Conservation (phyloP, 2,329 filamentous ascomycete species). For the Ophiostoma fasciatum region DNA sequence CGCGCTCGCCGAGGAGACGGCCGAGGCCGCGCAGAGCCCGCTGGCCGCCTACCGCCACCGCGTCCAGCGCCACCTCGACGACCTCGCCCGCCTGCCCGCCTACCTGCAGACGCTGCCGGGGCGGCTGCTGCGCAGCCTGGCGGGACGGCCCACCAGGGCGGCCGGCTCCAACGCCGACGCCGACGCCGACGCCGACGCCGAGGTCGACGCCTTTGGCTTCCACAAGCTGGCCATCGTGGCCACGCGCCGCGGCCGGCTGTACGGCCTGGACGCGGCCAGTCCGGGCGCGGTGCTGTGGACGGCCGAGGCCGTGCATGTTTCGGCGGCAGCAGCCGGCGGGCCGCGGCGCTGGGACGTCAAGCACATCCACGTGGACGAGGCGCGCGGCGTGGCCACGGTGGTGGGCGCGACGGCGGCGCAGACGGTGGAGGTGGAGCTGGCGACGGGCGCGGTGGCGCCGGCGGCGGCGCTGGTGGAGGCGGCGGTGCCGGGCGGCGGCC, state of each 20-base stretch:
- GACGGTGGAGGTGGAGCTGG: slow-evolving; percentile 38
- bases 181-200: slow-evolving; percentile 23
- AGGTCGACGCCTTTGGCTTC: slow-evolving; percentile 54
- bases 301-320: slow-evolving; percentile 46
- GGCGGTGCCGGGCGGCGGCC: slow-evolving; percentile 16
- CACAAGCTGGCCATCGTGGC: slow-evolving; percentile 72
- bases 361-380: slow-evolving; percentile 48
- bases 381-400: slow-evolving; percentile 39
- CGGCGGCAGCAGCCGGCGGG: no score
- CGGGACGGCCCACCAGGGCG: no score
- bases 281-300: slow-evolving; percentile 67
- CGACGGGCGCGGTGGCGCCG: slow-evolving; percentile 34
- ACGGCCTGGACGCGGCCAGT: slow-evolving; percentile 64
- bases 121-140: slow-evolving; percentile 50
- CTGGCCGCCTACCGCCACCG: slow-evolving; percentile 77
- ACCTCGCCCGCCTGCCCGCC: slow-evolving; percentile 60
- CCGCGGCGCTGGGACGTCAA: slow-evolving; percentile 47
- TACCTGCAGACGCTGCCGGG: slow-evolving; percentile 57
- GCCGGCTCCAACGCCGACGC: slow-evolving; percentile 35
- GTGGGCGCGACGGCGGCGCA: slow-evolving; percentile 44
- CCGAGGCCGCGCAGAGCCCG: slow-evolving; percentile 54
- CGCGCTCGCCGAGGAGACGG: slow-evolving; percentile 68
- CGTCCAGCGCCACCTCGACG: slow-evolving; percentile 63
- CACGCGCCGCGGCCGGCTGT: slow-evolving; percentile 63
- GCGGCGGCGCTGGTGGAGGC: slow-evolving; percentile 26